A percentile compares a stretch with the other conserved stretches of the same genome.
Conservation (phyloP, 164 flowering plant species). For the Pachysandra terminalis region DNA sequence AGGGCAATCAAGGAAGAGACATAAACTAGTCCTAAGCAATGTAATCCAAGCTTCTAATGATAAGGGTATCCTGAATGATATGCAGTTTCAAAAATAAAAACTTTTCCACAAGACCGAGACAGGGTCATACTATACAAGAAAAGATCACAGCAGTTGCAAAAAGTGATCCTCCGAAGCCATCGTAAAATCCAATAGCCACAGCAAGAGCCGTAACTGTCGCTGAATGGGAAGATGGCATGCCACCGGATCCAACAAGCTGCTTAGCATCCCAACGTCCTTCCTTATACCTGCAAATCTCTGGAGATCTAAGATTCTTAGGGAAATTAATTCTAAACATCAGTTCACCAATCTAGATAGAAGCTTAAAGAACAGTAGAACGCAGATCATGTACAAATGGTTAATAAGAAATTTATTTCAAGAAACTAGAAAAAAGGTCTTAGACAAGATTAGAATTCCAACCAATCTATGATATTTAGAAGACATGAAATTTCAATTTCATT, state of each 20-base stretch:
- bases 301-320: constrained; percentile 34
- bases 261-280: constrained; percentile 81
- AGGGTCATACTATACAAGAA: constrained; percentile 67
- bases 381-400: not conserved
- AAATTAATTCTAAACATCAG: not conserved
- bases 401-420: not conserved
- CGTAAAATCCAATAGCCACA: constrained; percentile 65
- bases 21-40: not conserved
- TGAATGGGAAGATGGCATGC: constrained; percentile 99
- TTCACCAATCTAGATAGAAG: not conserved
- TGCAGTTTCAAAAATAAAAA: not conserved
- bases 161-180: constrained; percentile 74
- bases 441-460: not conserved
- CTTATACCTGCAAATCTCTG: constrained; percentile 73
- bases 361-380: not conserved
- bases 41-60: not conserved
- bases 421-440: too few relatives aligned
- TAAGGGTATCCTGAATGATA: not conserved
- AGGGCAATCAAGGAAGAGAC: not conserved
- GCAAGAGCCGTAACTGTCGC: constrained; percentile 91
- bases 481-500: too few relatives aligned
- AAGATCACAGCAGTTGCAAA: constrained; percentile 70
- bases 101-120: not conserved
- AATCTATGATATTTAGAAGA: too few relatives aligned
- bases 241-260: constrained; percentile 80